A percentile compares a stretch with the other conserved stretches of the same genome.
Conservation (phyloP, 2,329 filamentous ascomycete genomes). For the Colletotrichum sp. region DNA sequence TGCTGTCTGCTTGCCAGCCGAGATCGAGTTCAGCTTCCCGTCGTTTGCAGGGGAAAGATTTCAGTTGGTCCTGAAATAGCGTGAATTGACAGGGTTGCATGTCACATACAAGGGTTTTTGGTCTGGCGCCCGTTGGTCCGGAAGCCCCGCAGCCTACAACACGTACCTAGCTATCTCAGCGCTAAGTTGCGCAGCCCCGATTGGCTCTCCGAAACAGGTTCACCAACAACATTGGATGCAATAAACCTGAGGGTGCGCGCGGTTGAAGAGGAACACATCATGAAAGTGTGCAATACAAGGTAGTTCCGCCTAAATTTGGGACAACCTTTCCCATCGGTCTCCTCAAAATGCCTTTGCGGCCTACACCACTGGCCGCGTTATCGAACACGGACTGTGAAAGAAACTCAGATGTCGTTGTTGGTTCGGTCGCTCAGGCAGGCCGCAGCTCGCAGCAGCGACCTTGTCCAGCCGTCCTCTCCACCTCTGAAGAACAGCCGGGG, state of each 20-base stretch:
- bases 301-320: neutral
- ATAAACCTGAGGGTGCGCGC: no score
- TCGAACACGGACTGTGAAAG: neutral
- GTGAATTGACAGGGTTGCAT: neutral
- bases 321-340: fast-evolving
- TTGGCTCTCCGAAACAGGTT: neutral
- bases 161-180: no score
- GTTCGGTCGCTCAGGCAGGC: neutral
- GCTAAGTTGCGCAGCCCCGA: neutral
- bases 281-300: neutral
- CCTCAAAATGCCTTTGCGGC: no score
- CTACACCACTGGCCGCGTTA: neutral
- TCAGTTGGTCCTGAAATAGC: neutral
- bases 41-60: no score
- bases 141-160: no score
- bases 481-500: no score
- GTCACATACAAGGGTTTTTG: neutral
- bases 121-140: neutral
- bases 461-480: neutral
- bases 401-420: neutral
- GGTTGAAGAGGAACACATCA: neutral
- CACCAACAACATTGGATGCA: no score
- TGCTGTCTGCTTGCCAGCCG: no score
- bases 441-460: neutral
- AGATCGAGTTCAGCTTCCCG: neutral